Evolutionary conservation across 345 rosid species (phyloP).

Genomic region (Odontarrhena argentea): DNA sequence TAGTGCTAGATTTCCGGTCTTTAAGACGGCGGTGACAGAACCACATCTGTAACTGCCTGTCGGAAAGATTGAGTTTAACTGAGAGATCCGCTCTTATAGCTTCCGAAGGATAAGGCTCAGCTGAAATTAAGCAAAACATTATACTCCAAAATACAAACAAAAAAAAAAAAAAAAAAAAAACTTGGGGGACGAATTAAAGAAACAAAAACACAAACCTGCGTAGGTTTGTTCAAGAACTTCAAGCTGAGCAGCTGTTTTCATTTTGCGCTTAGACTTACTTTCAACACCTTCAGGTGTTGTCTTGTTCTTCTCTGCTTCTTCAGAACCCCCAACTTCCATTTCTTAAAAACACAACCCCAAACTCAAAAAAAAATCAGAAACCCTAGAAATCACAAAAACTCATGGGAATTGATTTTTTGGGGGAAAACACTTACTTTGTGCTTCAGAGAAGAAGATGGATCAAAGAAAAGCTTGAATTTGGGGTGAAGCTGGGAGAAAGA

Average conservation of each 20-base stretch:
- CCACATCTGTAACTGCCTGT: constrained; percentile 98
- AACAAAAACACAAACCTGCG: constrained; percentile 50
- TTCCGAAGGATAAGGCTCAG: constrained; percentile 81
- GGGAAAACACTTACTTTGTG: constrained; percentile 27
- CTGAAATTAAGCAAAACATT: constrained; percentile 39
- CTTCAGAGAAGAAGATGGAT: constrained; percentile 19
- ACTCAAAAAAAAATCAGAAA: constrained; percentile 25
- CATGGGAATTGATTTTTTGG: constrained; percentile 26
- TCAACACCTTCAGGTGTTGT: constrained; percentile 61
- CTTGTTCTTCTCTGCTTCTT: constrained; percentile 65
- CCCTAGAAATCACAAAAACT: constrained; percentile 27
- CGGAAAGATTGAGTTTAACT: constrained; percentile 71
- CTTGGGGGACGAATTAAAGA: not conserved
- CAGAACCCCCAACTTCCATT: constrained; percentile 54
- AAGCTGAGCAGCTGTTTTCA: constrained; percentile 95
- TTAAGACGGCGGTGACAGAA: constrained; percentile 90
- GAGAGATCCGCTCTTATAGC: constrained; percentile 72
- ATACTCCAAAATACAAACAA: not conserved
- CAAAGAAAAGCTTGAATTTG: constrained; percentile 7
- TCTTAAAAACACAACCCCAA: constrained; percentile 5
- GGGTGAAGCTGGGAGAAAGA: not conserved
- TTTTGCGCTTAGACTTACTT: constrained; percentile 72
- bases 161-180: not conserved
- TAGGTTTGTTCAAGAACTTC: constrained; percentile 79
- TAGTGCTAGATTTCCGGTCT: constrained; percentile 63